These are phyloP conservation scores for Corynascus novoguineensis DNA, from an alignment of 495 filamentous ascomycete species.

Conservation along the genomic window DNA sequence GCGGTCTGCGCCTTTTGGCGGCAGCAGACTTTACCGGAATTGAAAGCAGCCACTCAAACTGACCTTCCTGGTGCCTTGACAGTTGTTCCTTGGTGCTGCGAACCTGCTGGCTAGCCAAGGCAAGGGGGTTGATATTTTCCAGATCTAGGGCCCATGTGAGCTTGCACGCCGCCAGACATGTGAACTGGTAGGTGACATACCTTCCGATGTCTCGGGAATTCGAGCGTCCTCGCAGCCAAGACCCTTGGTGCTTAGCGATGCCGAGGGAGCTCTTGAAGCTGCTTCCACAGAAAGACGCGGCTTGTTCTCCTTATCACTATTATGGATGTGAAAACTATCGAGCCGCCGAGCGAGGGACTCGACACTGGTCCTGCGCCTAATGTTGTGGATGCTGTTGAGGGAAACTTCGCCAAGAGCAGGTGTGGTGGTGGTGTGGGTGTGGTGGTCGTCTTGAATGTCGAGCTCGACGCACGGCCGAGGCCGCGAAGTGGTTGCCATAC, in stretches of 20 bases:
- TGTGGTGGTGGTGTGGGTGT: conserved; percentile 11
- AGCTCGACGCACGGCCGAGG: conserved; percentile 19
- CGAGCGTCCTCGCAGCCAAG: not conserved
- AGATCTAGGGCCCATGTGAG: not conserved
- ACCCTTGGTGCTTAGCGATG: conserved; percentile 7
- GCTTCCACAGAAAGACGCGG: not conserved
- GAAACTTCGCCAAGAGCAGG: conserved; percentile 32
- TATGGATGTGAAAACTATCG: conserved; percentile 29
- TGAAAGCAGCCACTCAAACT: conserved; percentile 45
- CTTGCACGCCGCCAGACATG: not conserved
- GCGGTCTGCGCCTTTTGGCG: conserved; percentile 13
- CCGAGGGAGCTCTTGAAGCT: not conserved
- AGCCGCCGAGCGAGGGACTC: conserved; percentile 30
- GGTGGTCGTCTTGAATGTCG: conserved; percentile 22
- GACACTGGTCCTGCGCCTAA: conserved; percentile 17
- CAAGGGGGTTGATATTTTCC: conserved; percentile 25
- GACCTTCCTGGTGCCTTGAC: conserved; percentile 47
- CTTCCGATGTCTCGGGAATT: not conserved
- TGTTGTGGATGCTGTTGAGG: conserved; percentile 31
- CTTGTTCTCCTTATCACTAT: conserved; percentile 22
- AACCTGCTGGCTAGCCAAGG: conserved; percentile 30
- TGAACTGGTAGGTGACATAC: not conserved
- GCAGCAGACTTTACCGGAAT: conserved; percentile 24
- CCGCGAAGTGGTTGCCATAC: conserved; percentile 25
- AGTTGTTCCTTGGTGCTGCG: conserved; percentile 37